Conservation (phyloP, 257 asterid species). For the Solanum neorickii region DNA sequence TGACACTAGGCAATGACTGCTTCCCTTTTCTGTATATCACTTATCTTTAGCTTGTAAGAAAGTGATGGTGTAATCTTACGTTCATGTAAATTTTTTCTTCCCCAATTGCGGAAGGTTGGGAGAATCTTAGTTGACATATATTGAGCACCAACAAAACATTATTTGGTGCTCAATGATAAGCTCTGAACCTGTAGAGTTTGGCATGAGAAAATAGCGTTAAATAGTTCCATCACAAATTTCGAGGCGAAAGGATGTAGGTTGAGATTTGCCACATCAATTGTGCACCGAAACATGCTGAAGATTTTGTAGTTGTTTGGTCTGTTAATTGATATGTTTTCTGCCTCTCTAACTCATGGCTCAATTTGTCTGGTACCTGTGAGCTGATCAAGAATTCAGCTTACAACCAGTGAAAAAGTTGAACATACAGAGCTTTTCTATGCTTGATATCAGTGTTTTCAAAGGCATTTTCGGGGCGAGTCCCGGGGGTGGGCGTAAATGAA, state of each 20-base stretch:
- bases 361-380: background rate
- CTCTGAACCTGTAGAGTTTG: background rate
- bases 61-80: background rate
- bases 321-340: background rate
- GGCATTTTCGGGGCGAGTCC: background rate
- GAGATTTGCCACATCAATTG: background rate
- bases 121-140: background rate
- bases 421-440: background rate
- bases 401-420: background rate
- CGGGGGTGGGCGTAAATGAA: background rate
- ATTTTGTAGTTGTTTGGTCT: background rate
- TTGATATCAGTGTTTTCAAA: background rate
- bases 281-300: background rate
- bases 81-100: background rate
- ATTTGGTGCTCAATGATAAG: background rate
- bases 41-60: background rate
- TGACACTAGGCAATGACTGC: background rate
- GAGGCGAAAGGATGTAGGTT: background rate
- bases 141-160: background rate
- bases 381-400: background rate
- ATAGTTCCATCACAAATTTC: background rate
- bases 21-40: background rate
- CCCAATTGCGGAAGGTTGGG: background rate
- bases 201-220: background rate
- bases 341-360: background rate